Evolutionary conservation across 2,329 filamentous ascomycete genomes (phyloP).

Genomic region (Chrysosporium keratinophilum): DNA sequence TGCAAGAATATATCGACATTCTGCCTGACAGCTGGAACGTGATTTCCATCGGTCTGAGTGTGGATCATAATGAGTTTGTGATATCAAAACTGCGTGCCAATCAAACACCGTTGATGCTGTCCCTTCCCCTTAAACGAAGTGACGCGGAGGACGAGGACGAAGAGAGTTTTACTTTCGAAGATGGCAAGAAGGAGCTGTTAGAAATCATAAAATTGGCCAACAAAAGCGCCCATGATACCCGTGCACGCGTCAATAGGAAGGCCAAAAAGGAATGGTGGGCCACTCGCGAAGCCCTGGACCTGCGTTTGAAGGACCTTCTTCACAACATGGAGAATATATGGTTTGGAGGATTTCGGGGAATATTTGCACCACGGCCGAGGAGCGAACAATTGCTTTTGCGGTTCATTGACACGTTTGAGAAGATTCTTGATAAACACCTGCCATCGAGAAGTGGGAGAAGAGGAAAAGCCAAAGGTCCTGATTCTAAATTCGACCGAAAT

Average conservation of each 20-base stretch:
- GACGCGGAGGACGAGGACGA: conserved; percentile 69
- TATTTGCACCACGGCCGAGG: conserved; percentile 67
- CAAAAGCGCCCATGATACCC: conserved; percentile 63
- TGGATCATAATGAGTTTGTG: conserved; percentile 71
- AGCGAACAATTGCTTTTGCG: conserved; percentile 56
- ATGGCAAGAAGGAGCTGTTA: conserved; percentile 66
- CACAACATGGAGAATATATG: conserved; percentile 83
- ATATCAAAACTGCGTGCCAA: conserved; percentile 73
- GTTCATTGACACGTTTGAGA: conserved; percentile 69
- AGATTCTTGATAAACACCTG: conserved; percentile 70
- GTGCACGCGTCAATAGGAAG: conserved; percentile 62
- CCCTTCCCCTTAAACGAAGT: conserved; percentile 73
- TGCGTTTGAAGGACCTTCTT: conserved; percentile 64
- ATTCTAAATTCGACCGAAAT: conserved; percentile 49
- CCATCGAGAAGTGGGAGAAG: conserved; percentile 63
- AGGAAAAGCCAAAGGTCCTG: conserved; percentile 43
- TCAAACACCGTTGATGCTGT: conserved; percentile 71
- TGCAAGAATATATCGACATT: conserved; percentile 72
- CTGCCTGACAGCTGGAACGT: conserved; percentile 76
- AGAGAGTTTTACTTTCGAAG: conserved; percentile 72
- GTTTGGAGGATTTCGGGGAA: conserved; percentile 87
- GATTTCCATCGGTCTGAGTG: conserved; percentile 73
- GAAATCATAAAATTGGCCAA: conserved; percentile 78
- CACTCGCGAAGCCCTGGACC: conserved; percentile 69
- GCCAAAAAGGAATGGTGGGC: conserved; percentile 83